Conservation (phyloP, 108 stramenopile species). For the Cafeteria roenbergensis region DNA sequence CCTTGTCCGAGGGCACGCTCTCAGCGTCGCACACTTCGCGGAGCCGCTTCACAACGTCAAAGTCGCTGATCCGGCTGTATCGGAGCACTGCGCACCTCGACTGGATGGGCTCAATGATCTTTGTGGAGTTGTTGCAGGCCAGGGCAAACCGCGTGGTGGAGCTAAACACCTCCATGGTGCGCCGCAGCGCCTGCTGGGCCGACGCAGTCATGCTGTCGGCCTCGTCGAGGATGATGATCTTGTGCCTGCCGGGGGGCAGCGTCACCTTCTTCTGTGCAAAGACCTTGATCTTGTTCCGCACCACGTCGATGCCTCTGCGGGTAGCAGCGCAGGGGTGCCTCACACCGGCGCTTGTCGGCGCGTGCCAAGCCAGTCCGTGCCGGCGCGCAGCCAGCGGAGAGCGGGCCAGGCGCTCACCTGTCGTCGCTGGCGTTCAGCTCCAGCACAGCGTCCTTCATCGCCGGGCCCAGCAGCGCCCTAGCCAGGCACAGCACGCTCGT, state of each 20-base stretch:
- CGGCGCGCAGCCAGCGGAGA: too few species aligned
- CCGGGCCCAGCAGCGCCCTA: slow-evolving; percentile 21
- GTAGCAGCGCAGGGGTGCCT: too few species aligned
- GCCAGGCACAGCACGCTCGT: slow-evolving; percentile 23
- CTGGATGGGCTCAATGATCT: slow-evolving; percentile 99
- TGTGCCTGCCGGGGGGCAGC: slow-evolving; percentile 57
- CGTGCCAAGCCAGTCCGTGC: too few species aligned
- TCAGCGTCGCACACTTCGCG: slow-evolving; percentile 71
- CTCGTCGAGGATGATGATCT: slow-evolving; percentile 96
- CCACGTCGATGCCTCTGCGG: slow-evolving; percentile 83
- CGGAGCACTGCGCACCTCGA: slow-evolving; percentile 90
- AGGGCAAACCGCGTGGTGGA: slow-evolving; percentile 91
- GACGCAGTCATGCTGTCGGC: slow-evolving; percentile 92
- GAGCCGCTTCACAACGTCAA: slow-evolving; percentile 69
- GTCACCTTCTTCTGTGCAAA: slow-evolving; percentile 86
- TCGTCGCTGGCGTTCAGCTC: slow-evolving; percentile 94
- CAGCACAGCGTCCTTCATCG: slow-evolving; percentile 32
- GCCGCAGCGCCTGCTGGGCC: slow-evolving; percentile 84
- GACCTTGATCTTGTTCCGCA: slow-evolving; percentile 88
- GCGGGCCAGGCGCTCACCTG: too few species aligned
- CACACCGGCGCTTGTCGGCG: too few species aligned
- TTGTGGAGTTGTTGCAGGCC: slow-evolving; percentile 89
- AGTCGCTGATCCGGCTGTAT: slow-evolving; percentile 71
- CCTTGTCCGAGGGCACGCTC: slow-evolving; percentile 57
- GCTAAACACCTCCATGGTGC: slow-evolving; percentile 94